These are phyloP conservation scores for Lycium ferocissimum DNA, from an alignment of 257 asterid genomes.

Conservation along the genomic window DNA sequence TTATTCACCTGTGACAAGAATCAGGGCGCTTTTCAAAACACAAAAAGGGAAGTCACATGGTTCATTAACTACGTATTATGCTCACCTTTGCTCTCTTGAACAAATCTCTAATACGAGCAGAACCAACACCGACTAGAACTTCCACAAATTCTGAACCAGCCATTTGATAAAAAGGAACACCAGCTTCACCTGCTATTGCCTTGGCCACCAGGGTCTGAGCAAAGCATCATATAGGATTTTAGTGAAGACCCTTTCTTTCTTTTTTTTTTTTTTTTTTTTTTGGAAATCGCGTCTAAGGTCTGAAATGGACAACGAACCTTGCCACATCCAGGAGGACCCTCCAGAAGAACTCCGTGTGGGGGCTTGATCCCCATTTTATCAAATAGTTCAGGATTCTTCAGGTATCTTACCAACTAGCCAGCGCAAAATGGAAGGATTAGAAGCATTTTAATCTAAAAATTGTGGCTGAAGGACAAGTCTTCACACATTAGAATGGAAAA, in stretches of 20 bases:
- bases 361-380: constrained; percentile 98
- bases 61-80: constrained; percentile 18
- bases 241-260: too few species aligned
- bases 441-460: constrained; percentile 16
- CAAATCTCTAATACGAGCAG: constrained; percentile 98
- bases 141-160: constrained; percentile 99
- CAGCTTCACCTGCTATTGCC: constrained; percentile 99
- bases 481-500: constrained; percentile 3
- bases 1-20: constrained; percentile 77
- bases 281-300: neutral
- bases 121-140: constrained; percentile 97
- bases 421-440: constrained; percentile 30
- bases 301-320: constrained; percentile 66
- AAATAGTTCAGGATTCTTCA: constrained; percentile 93
- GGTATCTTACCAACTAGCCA: constrained; percentile 88
- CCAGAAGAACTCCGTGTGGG: constrained; percentile 99
- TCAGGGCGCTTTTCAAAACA: constrained; percentile 34
- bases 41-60: neutral
- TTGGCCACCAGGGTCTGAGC: constrained; percentile 93
- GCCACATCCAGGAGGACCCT: constrained; percentile 99
- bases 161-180: constrained; percentile 99
- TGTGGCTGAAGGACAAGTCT: constrained; percentile 1
- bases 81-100: constrained; percentile 98
- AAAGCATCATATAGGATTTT: constrained; percentile 19
- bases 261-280: too few species aligned